phyloP scores from a whole-genome alignment of 768 basidiomycete species.

The Pleurotus platypus region DNA sequence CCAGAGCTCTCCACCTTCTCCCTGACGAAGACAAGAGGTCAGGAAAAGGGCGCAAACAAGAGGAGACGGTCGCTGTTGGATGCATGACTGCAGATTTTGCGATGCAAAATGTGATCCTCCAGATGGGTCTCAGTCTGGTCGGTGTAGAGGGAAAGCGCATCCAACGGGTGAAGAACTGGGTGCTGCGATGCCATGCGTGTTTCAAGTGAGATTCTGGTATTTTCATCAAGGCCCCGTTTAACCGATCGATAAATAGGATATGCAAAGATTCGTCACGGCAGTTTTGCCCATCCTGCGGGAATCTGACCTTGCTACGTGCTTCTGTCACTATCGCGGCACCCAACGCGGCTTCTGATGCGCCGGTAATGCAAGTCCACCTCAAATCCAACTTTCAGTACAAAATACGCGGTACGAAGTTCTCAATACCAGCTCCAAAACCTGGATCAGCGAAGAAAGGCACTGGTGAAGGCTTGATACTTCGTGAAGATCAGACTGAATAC shows the following conservation, averaged over 20 bases:
- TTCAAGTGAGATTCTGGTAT: constrained; percentile 78
- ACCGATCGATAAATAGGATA: constrained; percentile 47
- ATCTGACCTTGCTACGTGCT: constrained; percentile 83
- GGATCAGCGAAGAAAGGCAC: constrained; percentile 83
- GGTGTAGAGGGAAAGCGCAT: constrained; percentile 90
- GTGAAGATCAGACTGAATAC: constrained; percentile 92
- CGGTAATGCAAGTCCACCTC: constrained; percentile 83
- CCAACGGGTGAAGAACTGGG: constrained; percentile 91
- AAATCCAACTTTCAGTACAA: constrained; percentile 96
- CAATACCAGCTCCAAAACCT: constrained; percentile 87
- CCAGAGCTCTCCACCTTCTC: constrained; percentile 78
- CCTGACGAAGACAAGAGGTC: constrained; percentile 45
- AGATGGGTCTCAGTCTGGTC: constrained; percentile 89
- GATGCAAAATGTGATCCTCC: constrained; percentile 95
- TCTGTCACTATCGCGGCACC: constrained; percentile 84
- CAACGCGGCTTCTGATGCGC: constrained; percentile 53
- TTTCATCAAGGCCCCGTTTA: background rate
- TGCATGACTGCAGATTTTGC: constrained; percentile 99
- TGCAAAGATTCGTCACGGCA: constrained; percentile 94
- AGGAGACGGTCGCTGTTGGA: constrained; percentile 57
- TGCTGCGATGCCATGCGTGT: constrained; percentile 95
- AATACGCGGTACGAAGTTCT: constrained; percentile 85
- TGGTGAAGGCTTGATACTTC: constrained; percentile 80
- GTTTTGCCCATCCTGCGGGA: constrained; percentile 98
- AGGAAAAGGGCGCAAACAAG: constrained; percentile 32